Percentiles rank a stretch among this genome's conserved stretches.
phyloP scores from a whole-genome alignment of 1,284 basidiomycete genomes.

The Ceratobasidium sp. region DNA sequence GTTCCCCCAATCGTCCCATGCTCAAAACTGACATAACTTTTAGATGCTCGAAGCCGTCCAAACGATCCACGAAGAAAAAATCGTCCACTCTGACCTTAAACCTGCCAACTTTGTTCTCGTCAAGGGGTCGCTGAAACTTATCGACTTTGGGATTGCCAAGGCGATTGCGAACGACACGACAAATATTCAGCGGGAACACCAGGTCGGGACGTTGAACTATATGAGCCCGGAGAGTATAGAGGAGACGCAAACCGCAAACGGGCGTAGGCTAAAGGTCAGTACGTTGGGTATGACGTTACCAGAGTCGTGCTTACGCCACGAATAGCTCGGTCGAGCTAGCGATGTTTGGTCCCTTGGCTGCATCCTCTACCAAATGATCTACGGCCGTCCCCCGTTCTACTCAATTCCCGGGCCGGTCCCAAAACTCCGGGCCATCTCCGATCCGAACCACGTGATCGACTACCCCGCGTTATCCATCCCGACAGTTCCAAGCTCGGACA shows the following conservation, averaged over 20 bases:
- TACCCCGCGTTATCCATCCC: constrained; percentile 76
- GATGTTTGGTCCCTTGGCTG: constrained; percentile 99
- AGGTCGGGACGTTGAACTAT: constrained; percentile 61
- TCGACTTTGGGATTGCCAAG: constrained; percentile 97
- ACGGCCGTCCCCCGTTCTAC: constrained; percentile 93
- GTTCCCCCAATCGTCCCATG: background rate
- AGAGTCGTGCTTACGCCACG: background rate
- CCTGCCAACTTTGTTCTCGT: constrained; percentile 97
- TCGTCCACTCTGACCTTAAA: constrained; percentile 96
- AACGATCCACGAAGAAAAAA: constrained; percentile 94
- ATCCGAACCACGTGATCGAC: constrained; percentile 74
- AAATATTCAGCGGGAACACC: constrained; percentile 93
- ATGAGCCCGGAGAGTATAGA: constrained; percentile 27
- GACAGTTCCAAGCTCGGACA: constrained; percentile 51
- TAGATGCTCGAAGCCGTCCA: constrained; percentile 97
- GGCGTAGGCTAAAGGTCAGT: constrained; percentile 53
- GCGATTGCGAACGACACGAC: constrained; percentile 97
- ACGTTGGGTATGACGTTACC: background rate
- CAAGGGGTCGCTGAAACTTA: constrained; percentile 90
- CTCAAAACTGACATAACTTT: background rate
- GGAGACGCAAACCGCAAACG: constrained; percentile 52
- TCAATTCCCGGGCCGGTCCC: constrained; percentile 77
- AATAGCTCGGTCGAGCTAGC: constrained; percentile 75
- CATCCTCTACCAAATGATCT: constrained; percentile 98
- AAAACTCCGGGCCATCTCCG: constrained; percentile 90